Evolutionary conservation across 1,284 basidiomycete genomes (phyloP).

Genomic region (Schizopora paradoxa): DNA sequence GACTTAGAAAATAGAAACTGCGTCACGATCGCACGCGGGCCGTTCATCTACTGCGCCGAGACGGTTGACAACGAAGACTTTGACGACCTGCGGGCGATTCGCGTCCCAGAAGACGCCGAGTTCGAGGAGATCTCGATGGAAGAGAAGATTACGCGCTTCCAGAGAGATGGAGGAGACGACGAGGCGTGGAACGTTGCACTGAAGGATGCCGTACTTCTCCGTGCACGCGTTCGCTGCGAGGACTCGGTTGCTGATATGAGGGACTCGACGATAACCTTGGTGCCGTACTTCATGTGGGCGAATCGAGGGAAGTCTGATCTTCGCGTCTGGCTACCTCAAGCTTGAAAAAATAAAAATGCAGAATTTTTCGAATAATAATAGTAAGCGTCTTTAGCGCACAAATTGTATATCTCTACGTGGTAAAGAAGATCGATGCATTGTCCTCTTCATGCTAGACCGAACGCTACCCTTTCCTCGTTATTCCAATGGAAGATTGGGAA

Average conservation of each 20-base stretch:
- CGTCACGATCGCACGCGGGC: conserved; percentile 20
- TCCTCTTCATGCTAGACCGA: no score
- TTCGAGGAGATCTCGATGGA: conserved; percentile 10
- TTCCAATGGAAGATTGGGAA: conserved; percentile 28
- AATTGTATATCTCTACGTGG: no score
- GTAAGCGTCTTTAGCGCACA: no score
- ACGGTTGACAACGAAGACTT: conserved; percentile 20
- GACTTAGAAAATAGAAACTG: conserved; percentile 19
- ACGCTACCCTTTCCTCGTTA: conserved; percentile 18
- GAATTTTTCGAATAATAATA: no score
- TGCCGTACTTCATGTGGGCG: conserved; percentile 22
- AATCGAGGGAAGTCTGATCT: conserved; percentile 20
- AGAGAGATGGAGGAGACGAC: not conserved
- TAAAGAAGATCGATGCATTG: no score
- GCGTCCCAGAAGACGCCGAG: conserved; percentile 7
- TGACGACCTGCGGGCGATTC: conserved; percentile 17
- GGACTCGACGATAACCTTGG: conserved; percentile 13
- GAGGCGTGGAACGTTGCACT: no score
- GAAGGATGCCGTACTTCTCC: conserved; percentile 3
- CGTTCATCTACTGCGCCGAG: conserved; percentile 22
- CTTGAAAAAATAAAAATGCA: no score
- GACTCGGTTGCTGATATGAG: not conserved
- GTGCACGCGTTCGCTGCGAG: not conserved
- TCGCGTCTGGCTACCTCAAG: conserved; percentile 21
- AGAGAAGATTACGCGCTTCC: conserved; percentile 2